Evolutionary conservation across 2,329 filamentous ascomycete species (phyloP).

Genomic region (Beauveria medogensis): DNA sequence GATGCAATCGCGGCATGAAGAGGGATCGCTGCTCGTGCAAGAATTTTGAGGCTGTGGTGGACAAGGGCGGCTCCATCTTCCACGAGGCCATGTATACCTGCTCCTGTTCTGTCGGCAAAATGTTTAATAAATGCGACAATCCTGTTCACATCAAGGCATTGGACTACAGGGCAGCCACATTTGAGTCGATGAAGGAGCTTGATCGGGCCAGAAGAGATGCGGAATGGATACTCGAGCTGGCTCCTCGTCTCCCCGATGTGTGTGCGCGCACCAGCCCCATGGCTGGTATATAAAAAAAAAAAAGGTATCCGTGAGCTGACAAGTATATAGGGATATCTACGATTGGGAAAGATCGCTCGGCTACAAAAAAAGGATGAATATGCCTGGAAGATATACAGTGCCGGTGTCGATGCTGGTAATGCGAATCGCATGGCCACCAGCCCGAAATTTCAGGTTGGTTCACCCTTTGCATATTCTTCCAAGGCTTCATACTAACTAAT

Average conservation of each 20-base stretch:
- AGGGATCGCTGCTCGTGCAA: constrained; percentile 33
- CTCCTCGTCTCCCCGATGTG: constrained; percentile 33
- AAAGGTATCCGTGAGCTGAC: constrained; percentile 3
- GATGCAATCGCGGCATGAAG: constrained; percentile 25
- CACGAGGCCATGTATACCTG: constrained; percentile 34
- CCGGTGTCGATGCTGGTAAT: constrained; percentile 28
- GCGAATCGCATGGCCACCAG: constrained; percentile 20
- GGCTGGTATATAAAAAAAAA: too few relatives aligned
- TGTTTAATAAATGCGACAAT: constrained; percentile 32
- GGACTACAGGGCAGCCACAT: constrained; percentile 33
- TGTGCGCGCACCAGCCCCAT: background rate
- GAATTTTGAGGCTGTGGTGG: constrained; percentile 27
- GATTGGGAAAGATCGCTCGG: constrained; percentile 31
- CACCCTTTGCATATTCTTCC: background rate
- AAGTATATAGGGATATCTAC: constrained; percentile 30
- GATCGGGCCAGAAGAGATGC: constrained; percentile 31
- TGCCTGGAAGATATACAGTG: constrained; percentile 32
- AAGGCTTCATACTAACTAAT: background rate
- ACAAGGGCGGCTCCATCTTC: constrained; percentile 29
- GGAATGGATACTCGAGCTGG: constrained; percentile 35
- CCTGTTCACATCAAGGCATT: constrained; percentile 30
- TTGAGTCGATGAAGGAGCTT: constrained; percentile 30
- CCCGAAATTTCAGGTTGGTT: constrained; percentile 26
- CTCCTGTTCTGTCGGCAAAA: constrained; percentile 27
- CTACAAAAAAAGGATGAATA: constrained; percentile 29